Conservation (phyloP, 2,329 filamentous ascomycete genomes). For the Colletotrichum phormii region DNA sequence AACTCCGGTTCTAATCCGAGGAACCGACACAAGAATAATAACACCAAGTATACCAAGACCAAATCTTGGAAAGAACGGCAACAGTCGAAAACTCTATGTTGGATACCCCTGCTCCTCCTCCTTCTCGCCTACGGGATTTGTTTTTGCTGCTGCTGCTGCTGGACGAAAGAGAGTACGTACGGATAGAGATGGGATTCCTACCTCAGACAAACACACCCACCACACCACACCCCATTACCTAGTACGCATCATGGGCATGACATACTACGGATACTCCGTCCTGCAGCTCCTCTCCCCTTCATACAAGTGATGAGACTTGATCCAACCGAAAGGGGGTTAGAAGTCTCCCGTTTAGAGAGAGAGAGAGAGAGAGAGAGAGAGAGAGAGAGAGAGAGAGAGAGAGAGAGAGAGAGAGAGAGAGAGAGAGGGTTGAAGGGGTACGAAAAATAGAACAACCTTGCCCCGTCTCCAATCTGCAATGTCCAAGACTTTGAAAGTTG, state of each 20-base stretch:
- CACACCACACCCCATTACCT: neutral
- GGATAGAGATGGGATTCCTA: neutral
- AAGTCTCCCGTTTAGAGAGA: neutral
- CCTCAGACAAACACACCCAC: slow-evolving; percentile 22
- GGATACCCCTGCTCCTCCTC: neutral
- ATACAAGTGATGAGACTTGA: neutral
- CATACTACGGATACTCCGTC: neutral
- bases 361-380: neutral
- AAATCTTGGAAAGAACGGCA: slow-evolving; percentile 12
- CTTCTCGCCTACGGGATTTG: neutral
- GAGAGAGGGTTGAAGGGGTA: no score
- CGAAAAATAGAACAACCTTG: no score
- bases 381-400: no score
- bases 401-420: no score
- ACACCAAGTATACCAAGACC: neutral
- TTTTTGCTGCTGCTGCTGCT: neutral
- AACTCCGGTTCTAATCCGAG: neutral
- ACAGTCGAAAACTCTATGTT: slow-evolving; percentile 6
- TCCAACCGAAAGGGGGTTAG: neutral
- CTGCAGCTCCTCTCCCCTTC: neutral
- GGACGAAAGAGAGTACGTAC: neutral
- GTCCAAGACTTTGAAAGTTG: neutral
- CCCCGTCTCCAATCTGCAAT: neutral
- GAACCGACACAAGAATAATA: neutral
- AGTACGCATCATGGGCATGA: neutral